phyloP scores from a whole-genome alignment of 2,329 filamentous ascomycete species.

The Paecilomyces fulvus region DNA sequence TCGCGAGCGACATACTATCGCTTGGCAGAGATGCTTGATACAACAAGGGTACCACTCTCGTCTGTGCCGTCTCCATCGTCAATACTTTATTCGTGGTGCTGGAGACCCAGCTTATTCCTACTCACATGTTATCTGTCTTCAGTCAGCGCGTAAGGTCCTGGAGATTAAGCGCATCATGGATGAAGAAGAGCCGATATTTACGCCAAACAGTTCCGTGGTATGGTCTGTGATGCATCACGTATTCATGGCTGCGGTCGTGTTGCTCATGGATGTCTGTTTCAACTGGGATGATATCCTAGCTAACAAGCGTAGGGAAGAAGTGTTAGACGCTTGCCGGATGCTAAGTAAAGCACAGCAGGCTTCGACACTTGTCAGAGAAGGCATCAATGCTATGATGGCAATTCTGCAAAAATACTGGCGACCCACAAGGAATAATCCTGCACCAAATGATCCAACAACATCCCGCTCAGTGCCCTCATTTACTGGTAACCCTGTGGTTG shows the following conservation, averaged over 20 bases:
- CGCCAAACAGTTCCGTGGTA: constrained; percentile 17
- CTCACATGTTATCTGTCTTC: constrained; percentile 29
- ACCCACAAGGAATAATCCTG: constrained; percentile 5
- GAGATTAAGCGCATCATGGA: constrained; percentile 29
- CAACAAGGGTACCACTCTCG: constrained; percentile 29
- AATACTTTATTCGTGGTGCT: constrained; percentile 31
- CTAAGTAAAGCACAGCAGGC: constrained; percentile 26
- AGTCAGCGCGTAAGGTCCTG: constrained; percentile 30
- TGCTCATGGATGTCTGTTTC: constrained; percentile 34
- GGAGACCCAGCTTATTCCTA: constrained; percentile 27
- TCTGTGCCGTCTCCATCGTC: constrained; percentile 31
- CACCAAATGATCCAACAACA: neutral
- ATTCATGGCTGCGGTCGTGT: constrained; percentile 31
- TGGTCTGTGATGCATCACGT: constrained; percentile 32
- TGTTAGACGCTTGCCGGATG: constrained; percentile 30
- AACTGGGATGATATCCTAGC: constrained; percentile 30
- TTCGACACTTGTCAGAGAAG: constrained; percentile 22
- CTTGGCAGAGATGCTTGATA: constrained; percentile 27
- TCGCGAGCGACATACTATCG: constrained; percentile 18
- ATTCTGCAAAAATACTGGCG: constrained; percentile 26
- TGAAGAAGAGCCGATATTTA: constrained; percentile 16
- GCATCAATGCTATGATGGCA: constrained; percentile 30
- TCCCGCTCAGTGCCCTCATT: neutral
- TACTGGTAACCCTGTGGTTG: neutral
- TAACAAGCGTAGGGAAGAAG: constrained; percentile 27